phyloP scores from a whole-genome alignment of 73 alveolate species.

The Durusdinium trenchii region DNA sequence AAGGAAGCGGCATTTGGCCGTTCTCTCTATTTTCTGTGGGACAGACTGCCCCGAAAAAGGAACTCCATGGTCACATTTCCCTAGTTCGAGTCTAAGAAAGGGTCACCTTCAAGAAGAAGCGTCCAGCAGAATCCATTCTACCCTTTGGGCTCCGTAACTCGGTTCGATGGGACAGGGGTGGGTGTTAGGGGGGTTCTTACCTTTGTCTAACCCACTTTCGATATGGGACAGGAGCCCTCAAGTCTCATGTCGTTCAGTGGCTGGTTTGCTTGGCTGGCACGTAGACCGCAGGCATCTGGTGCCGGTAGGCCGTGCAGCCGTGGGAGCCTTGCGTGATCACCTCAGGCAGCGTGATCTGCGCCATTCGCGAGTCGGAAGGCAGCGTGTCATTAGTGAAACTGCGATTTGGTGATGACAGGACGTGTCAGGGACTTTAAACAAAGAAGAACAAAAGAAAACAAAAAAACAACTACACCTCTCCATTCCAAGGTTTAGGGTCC shows the following conservation, averaged over 20 bases:
- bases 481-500: not conserved
- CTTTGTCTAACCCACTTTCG: no score
- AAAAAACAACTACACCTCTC: not conserved
- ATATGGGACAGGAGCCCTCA: no score
- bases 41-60: no score
- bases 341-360: not conserved
- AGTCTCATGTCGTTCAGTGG: not conserved
- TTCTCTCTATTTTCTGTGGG: no score
- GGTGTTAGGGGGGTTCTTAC: no score
- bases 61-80: no score
- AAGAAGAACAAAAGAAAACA: not conserved
- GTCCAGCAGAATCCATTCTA: no score
- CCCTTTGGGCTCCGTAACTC: no score
- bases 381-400: not conserved
- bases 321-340: slow-evolving; percentile 84
- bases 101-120: no score
- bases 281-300: slow-evolving; percentile 37
- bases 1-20: no score
- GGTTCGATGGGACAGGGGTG: not conserved
- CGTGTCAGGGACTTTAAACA: no score
- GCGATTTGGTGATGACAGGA: not conserved
- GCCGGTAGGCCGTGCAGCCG: slow-evolving; percentile 89
- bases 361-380: not conserved
- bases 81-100: no score
- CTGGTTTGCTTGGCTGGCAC: slow-evolving; percentile 77